These are phyloP conservation scores for Barnettozyma pratensis DNA, from an alignment of 805 yeast genomes.

Conservation along the genomic window DNA sequence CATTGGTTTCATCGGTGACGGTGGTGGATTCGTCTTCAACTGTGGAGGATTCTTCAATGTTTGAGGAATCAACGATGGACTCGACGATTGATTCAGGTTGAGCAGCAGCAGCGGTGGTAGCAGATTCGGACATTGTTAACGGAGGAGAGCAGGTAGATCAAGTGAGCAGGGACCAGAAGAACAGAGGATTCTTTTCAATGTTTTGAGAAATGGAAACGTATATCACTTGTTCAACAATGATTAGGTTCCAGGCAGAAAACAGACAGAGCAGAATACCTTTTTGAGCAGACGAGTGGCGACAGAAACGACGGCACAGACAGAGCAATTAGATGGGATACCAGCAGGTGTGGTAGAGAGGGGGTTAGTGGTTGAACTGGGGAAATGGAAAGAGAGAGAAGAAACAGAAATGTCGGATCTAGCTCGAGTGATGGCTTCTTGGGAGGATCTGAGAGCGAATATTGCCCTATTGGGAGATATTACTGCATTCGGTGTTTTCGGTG, in stretches of 20 bases:
- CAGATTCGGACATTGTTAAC: constrained; percentile 7
- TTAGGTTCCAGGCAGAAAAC: background rate
- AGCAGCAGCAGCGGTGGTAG: background rate
- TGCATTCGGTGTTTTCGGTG: background rate
- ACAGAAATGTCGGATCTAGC: too few species aligned
- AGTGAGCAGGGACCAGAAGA: background rate
- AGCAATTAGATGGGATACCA: too few species aligned
- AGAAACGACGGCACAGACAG: too few species aligned
- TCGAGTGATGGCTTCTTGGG: background rate
- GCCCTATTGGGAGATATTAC: background rate
- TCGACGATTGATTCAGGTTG: constrained; percentile 1
- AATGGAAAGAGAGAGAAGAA: too few species aligned
- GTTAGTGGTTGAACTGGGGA: too few species aligned
- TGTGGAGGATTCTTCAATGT: background rate
- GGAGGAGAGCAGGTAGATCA: constrained; percentile 1
- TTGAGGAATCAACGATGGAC: background rate
- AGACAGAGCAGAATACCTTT: background rate
- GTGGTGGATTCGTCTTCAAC: background rate
- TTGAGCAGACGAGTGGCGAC: too few species aligned
- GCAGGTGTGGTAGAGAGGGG: too few species aligned
- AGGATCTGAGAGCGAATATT: background rate
- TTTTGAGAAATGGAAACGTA: background rate
- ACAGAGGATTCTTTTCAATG: background rate
- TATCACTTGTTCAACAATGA: background rate
- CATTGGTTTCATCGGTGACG: background rate